Percentiles rank a stretch among this genome's conserved stretches.
Evolutionary conservation across 371 early-diverging fungal species (phyloP).

Genomic region (Rhizopus delemar): DNA sequence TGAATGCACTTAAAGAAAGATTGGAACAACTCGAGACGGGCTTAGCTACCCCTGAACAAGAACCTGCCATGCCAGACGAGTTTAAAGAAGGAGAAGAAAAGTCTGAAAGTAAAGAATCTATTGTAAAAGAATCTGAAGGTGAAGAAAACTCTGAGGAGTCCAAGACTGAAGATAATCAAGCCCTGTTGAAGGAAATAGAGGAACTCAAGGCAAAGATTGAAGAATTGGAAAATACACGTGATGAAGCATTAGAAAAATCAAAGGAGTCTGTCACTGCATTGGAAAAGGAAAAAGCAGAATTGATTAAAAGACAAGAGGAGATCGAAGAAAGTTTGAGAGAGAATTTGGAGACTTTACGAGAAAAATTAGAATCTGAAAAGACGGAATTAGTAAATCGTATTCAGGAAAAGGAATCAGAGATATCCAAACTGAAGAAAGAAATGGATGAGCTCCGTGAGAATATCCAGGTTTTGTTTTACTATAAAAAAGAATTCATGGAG

Average conservation of each 20-base stretch:
- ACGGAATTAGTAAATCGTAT: slow-evolving; percentile 21
- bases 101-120: background rate
- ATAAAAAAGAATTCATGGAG: slow-evolving; percentile 5
- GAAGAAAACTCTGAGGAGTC: background rate
- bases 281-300: slow-evolving; percentile 11
- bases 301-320: slow-evolving; percentile 21
- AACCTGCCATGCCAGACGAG: background rate
- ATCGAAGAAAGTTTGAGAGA: slow-evolving; percentile 24
- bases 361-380: slow-evolving; percentile 26
- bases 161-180: background rate
- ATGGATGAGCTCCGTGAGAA: slow-evolving; percentile 32
- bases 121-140: no score
- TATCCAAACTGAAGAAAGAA: slow-evolving; percentile 22
- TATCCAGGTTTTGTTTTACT: slow-evolving; percentile 16
- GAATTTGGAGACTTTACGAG: slow-evolving; percentile 23
- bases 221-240: slow-evolving; percentile 11
- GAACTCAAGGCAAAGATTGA: background rate
- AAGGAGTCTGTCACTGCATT: slow-evolving; percentile 15
- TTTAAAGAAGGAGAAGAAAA: slow-evolving; percentile 9
- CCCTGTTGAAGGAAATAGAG: background rate
- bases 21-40: slow-evolving; percentile 25
- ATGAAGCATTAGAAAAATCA: slow-evolving; percentile 11
- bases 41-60: slow-evolving; percentile 24
- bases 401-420: slow-evolving; percentile 24
- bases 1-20: slow-evolving; percentile 17